Conservation (phyloP, 2,329 filamentous ascomycete species). For the Talaromyces sp. region DNA sequence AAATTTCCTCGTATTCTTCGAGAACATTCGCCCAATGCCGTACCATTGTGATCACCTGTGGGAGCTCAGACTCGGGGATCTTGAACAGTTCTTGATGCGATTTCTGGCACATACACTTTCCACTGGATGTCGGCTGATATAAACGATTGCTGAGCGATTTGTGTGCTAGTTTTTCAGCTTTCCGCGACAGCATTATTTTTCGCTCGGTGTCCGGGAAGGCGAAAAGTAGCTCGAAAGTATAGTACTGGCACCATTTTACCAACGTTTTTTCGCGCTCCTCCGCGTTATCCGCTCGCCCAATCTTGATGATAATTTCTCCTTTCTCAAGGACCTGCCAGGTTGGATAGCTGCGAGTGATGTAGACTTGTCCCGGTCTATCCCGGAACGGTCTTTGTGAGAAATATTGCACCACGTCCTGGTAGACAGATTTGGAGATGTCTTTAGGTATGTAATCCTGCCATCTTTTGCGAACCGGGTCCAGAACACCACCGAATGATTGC, state of each 20-base stretch:
- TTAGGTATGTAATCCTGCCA: not conserved
- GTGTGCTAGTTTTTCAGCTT: not conserved
- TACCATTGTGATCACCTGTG: not conserved
- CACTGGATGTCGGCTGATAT: not conserved
- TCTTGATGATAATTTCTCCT: not conserved
- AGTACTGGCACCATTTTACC: not conserved
- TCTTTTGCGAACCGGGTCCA: not conserved
- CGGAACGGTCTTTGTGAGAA: not conserved
- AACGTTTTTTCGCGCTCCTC: not conserved
- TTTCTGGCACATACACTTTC: not conserved
- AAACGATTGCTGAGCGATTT: not conserved
- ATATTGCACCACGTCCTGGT: not conserved
- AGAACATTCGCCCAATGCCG: not conserved
- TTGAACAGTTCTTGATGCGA: not conserved
- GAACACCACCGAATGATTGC: not conserved
- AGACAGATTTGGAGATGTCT: not conserved
- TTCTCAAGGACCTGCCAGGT: not conserved
- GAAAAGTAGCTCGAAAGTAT: not conserved
- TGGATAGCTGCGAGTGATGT: not conserved
- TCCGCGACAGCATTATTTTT: not conserved
- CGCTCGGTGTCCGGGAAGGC: not conserved
- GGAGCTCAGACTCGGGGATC: not conserved
- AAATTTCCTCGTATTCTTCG: not conserved
- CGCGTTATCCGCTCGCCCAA: not conserved
- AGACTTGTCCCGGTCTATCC: not conserved